Base-by-base conservation (phyloP, 768 basidiomycete species). In the Clavaria fumosa region DNA sequence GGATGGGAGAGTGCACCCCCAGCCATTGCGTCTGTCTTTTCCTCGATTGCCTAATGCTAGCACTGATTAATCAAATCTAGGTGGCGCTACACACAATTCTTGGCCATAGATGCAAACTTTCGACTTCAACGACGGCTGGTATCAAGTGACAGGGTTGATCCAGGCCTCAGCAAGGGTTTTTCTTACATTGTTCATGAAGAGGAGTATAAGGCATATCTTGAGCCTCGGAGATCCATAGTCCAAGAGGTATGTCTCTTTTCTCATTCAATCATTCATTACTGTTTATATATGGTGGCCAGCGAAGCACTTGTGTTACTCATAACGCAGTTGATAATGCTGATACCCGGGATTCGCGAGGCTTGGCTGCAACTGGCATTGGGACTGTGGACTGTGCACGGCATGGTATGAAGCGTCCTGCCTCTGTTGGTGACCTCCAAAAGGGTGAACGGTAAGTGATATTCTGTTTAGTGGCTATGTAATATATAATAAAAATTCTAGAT, bases 61-160 rank as follows among this genome's bases (percentile, higher is more conserved):
- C 14, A 7, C 7, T 14, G 5, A 19, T 32, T 22, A 26, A 11
- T 23, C 12, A 39, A 39, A 40, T 35, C 28, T 44, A 44, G 45
- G 21, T 53, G 41, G 21, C 23, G 41, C 1, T 49, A 46, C 24
- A 38, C 44, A 1, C n/a, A 48, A 4, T 47, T 51, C 37, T 9
- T 49, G 4, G 39, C 45, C 3, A 44, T 50, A 2, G 51, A 53
- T 32, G 49, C 50, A 4, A 53, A 53, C 20, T 52, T 53, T 31
- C 38, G 42, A 6, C 31, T 53, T 9, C 46, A 44, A 27, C 46
- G 43, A 2, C 38, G 46, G 37, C 53, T 40, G 4, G 37, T 41
- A 0, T 50, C 44, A 2, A 38, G 35, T 17, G 42, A 45, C 17
- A 46, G 34, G 26, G 38, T 38, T 4, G 46, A 50, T 23, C 49